Conservation (phyloP, 495 filamentous ascomycete genomes). For the Aspergillus saccharolyticus region DNA sequence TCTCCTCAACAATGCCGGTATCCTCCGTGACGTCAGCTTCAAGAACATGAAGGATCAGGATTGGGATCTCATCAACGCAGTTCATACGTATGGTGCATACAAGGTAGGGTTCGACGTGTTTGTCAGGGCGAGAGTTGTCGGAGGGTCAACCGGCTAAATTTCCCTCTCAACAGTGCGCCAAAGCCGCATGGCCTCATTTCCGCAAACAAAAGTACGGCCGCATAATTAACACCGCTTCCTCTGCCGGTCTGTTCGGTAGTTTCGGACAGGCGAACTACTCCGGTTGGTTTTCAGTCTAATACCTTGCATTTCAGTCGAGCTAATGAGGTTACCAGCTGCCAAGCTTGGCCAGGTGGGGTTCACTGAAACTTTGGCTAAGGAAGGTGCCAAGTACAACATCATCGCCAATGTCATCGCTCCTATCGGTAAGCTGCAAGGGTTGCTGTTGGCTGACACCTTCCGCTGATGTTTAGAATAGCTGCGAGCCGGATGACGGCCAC, state of each 20-base stretch:
- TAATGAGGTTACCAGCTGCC: conserved; percentile 53
- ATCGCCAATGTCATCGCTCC: conserved; percentile 93
- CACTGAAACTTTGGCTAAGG: conserved; percentile 96
- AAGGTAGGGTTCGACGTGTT: conserved; percentile 51
- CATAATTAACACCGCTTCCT: conserved; percentile 93
- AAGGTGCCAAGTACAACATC: conserved; percentile 98
- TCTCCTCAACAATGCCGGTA: conserved; percentile 96
- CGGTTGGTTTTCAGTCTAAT: conserved; percentile 34
- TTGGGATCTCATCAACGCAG: conserved; percentile 91
- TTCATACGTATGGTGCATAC: conserved; percentile 93
- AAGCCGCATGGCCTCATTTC: conserved; percentile 97
- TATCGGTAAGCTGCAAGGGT: conserved; percentile 49
- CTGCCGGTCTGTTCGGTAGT: conserved; percentile 90
- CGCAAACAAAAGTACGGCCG: conserved; percentile 97
- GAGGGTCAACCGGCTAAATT: neutral
- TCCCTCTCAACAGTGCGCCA: conserved; percentile 58
- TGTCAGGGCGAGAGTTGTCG: neutral
- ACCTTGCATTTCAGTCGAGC: conserved; percentile 4
- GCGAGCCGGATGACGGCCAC: conserved; percentile 97
- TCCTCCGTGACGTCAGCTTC: conserved; percentile 93
- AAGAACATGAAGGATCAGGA: conserved; percentile 98
- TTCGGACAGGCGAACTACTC: conserved; percentile 98
- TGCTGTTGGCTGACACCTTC: neutral
- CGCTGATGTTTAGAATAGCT: conserved; percentile 42
- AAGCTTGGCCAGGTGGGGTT: conserved; percentile 96